Conservation (phyloP, 2,329 filamentous ascomycete genomes). For the Venturia effusa region DNA sequence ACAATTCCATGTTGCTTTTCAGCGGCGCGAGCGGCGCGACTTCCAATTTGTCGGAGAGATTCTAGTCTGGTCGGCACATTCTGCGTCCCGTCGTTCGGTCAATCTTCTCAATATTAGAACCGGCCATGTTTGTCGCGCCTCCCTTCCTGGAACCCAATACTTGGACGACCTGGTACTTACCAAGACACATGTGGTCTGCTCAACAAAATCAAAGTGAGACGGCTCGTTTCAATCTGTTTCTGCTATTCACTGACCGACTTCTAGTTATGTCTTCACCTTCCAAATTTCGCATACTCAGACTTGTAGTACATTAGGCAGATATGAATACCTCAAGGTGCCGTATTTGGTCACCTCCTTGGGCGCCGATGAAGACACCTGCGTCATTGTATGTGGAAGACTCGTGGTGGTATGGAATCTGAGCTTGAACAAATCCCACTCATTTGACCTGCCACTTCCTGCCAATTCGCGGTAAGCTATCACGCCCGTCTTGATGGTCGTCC, state of each 20-base stretch:
- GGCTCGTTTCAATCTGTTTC: not conserved
- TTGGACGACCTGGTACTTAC: not conserved
- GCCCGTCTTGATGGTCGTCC: not conserved
- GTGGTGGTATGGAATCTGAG: not conserved
- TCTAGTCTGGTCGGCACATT: not conserved
- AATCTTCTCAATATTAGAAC: not conserved
- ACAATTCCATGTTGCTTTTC: not conserved
- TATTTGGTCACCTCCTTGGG: not conserved
- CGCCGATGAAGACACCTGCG: not conserved
- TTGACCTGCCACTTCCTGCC: not conserved
- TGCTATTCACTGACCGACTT: not conserved
- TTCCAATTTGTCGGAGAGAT: conserved; percentile 2
- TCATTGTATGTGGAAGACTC: not conserved
- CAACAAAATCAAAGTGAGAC: conserved; percentile 3
- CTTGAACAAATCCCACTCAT: not conserved
- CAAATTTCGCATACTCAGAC: not conserved
- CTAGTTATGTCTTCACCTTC: not conserved
- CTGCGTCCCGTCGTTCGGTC: not conserved
- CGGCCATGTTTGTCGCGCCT: not conserved
- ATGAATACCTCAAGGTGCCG: not conserved
- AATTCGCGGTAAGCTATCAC: not conserved
- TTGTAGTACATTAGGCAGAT: not conserved
- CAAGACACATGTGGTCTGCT: not conserved
- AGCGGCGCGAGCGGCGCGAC: not conserved
- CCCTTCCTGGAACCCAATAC: not conserved